A percentile compares a stretch with the other conserved stretches of the same genome.
Evolutionary conservation across 2,329 filamentous ascomycete species (phyloP).

Genomic region (Tolypocladium capitatum): DNA sequence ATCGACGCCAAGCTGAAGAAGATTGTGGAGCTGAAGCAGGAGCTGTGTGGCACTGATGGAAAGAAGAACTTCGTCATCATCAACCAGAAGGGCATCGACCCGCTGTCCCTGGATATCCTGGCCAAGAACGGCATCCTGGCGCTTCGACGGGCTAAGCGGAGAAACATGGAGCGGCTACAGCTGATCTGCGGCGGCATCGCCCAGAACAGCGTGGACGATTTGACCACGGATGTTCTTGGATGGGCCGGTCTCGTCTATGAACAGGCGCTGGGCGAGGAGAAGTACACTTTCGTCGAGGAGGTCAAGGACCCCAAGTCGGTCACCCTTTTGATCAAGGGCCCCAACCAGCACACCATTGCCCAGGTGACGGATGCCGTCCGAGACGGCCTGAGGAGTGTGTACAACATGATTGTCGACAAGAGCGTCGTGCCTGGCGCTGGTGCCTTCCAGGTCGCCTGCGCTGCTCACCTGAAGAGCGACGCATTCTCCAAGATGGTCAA

Average conservation of each 20-base stretch:
- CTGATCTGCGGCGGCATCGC: conserved; percentile 81
- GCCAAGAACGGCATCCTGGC: conserved; percentile 98
- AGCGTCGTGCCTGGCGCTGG: conserved; percentile 90
- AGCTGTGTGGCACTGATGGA: conserved; percentile 83
- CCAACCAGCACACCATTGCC: conserved; percentile 89
- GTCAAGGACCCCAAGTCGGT: conserved; percentile 98
- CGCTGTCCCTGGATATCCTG: conserved; percentile 84
- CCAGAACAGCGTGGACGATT: conserved; percentile 93
- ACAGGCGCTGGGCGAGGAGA: conserved; percentile 94
- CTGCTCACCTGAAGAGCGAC: conserved; percentile 75
- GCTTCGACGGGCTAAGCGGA: conserved; percentile 84
- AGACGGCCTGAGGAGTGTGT: conserved; percentile 88
- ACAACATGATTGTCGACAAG: conserved; percentile 99
- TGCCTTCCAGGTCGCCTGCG: conserved; percentile 91
- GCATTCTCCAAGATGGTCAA: conserved; percentile 82
- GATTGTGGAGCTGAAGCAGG: conserved; percentile 96
- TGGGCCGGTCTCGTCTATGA: conserved; percentile 97
- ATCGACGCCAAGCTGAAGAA: conserved; percentile 94
- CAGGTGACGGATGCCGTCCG: conserved; percentile 95
- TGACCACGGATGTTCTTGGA: conserved; percentile 75
- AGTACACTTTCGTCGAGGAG: conserved; percentile 97
- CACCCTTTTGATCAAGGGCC: conserved; percentile 93
- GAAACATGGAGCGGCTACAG: conserved; percentile 98
- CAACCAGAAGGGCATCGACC: conserved; percentile 99
- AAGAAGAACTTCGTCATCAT: conserved; percentile 96